Percentiles rank a stretch among this genome's conserved stretches.
Conservation (phyloP, 2,329 filamentous ascomycete genomes). For the Huntiella savannae region DNA sequence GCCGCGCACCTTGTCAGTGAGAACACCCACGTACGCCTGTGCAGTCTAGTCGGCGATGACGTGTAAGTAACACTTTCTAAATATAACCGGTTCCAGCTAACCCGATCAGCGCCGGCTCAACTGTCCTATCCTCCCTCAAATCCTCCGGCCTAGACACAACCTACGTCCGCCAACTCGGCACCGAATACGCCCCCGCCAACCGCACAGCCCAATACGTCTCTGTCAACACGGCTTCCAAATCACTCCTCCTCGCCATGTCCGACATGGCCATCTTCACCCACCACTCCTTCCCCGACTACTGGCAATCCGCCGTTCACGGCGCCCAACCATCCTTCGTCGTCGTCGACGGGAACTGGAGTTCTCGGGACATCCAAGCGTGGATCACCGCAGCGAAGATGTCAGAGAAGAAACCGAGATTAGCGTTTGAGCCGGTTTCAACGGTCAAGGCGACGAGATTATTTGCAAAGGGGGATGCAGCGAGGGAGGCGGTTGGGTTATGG, state of each 20-base stretch:
- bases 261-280: conserved; percentile 75
- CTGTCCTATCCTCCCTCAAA: conserved; percentile 47
- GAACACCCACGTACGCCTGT: conserved; percentile 45
- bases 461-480: conserved; percentile 15
- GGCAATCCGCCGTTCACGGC: conserved; percentile 37
- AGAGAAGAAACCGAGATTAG: conserved; percentile 36
- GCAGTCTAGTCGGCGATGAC: conserved; percentile 68
- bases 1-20: conserved; percentile 54
- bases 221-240: conserved; percentile 66
- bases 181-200: conserved; percentile 28
- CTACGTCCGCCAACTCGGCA: conserved; percentile 39
- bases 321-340: conserved; percentile 57
- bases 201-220: conserved; percentile 84
- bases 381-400: conserved; percentile 33
- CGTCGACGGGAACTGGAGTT: conserved; percentile 73
- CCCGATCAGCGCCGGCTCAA: conserved; percentile 44
- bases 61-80: conserved; percentile 25
- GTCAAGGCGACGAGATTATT: conserved; percentile 61
- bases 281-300: conserved; percentile 33
- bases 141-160: conserved; percentile 43
- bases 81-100: conserved; percentile 1
- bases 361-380: conserved; percentile 47
- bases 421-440: conserved; percentile 77
- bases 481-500: conserved; percentile 28
- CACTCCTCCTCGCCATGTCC: conserved; percentile 81